Evolutionary conservation across 495 filamentous ascomycete species (phyloP), one percentile per base, ranked within the genome.

Genomic region (Bombardia bombarda): DNA sequence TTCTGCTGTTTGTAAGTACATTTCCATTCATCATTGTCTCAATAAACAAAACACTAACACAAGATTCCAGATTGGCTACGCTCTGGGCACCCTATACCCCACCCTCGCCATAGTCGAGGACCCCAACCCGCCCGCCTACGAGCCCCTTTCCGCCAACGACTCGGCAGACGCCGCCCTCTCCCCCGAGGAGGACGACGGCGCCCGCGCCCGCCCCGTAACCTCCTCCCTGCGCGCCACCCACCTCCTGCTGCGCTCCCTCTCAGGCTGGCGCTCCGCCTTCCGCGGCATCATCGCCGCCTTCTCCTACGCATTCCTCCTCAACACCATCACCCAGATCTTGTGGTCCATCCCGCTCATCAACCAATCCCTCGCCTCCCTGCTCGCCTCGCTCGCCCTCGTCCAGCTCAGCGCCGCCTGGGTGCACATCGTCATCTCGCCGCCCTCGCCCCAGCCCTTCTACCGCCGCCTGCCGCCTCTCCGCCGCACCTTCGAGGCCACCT

Each of bases 71-170:
- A 37, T 65, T 39, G 42, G 46, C 31, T 73, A 73, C 51, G 66
- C 65, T 14, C 52, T 72, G 24, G 47, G 53, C 20, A 33, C 49
- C 38, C 23, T 73, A 35, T 66, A 61, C 41, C 63, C 67, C 12
- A 67, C 63, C 10, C 63, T 73, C 19, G 62, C 68, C 34, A 69
- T 70, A 39, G 55, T 73, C 47, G 70, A 73, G 42, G 68, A 73
- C 49, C 68, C 68, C n/a, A 65, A 60, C 40, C 67, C 69, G 37
- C 66, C 70, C 13, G 61, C 56, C 22, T 73, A 73, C 45, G 66
- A 70, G 31, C 55, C 68, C 38, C 46, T 71, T 16, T 45, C 58
- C 16, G 37, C 62, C 16, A 57, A 64, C 46, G 68, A 67, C 5
- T 6, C 32, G 9, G 32, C 30, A 16, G 59, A 52, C 9, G 49